Conservation (phyloP, 2,329 filamentous ascomycete species). For the Torrubiella hemipterigena region DNA sequence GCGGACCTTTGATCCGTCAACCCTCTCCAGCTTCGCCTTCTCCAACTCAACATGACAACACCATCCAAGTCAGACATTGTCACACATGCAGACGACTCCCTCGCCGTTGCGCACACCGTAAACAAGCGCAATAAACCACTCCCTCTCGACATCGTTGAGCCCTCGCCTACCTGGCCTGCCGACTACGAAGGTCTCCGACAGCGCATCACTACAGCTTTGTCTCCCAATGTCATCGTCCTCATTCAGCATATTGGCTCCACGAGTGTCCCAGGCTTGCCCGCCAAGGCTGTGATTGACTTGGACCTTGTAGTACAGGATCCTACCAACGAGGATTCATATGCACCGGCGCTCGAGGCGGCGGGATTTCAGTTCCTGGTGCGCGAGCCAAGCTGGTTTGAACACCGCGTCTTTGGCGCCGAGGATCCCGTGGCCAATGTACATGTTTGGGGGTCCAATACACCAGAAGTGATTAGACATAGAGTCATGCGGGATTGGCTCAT, state of each 20-base stretch:
- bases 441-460: slow-evolving; percentile 24
- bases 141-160: slow-evolving; percentile 14
- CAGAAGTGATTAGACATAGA: slow-evolving; percentile 25
- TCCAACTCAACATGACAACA: too few species aligned
- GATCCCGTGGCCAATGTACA: slow-evolving; percentile 27
- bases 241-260: slow-evolving; percentile 33
- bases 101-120: too few species aligned
- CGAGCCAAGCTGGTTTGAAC: slow-evolving; percentile 28
- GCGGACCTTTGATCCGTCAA: too few species aligned
- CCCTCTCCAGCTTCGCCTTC: too few species aligned
- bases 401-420: slow-evolving; percentile 23
- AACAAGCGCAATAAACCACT: slow-evolving; percentile 7
- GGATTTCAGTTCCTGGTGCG: slow-evolving; percentile 29
- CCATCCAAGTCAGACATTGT: too few species aligned
- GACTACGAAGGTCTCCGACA: slow-evolving; percentile 13
- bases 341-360: slow-evolving; percentile 21
- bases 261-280: slow-evolving; percentile 27
- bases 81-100: too few species aligned
- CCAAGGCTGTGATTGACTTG: slow-evolving; percentile 35
- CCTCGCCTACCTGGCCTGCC: slow-evolving; percentile 16
- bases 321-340: slow-evolving; percentile 22
- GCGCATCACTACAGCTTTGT: slow-evolving; percentile 16
- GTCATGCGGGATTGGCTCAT: slow-evolving; percentile 31
- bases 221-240: slow-evolving; percentile 14
- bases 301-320: slow-evolving; percentile 29